These are phyloP conservation scores for Rhododendron simsii DNA, from an alignment of 148 eudicot species.

Conservation along the genomic window DNA sequence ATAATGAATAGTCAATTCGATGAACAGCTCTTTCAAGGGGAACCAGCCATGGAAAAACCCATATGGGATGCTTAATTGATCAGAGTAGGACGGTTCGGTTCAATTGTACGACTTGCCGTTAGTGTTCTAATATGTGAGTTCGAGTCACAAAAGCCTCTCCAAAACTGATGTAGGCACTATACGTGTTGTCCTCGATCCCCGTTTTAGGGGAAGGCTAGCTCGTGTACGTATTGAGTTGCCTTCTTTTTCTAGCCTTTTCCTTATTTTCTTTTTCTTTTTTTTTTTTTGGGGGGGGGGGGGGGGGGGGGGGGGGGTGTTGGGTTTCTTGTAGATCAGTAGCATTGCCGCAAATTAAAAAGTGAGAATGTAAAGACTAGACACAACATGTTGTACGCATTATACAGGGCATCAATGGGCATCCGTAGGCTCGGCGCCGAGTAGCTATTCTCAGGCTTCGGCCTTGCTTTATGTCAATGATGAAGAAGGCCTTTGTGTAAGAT, in stretches of 20 bases:
- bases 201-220: background rate
- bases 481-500: background rate
- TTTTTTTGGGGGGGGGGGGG: background rate
- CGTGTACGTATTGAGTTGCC: background rate
- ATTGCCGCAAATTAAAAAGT: background rate
- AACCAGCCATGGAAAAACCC: constrained; percentile 12
- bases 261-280: no score
- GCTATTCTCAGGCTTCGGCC: background rate
- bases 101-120: background rate
- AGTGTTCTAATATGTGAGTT: background rate
- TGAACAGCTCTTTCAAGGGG: constrained; percentile 18
- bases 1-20: constrained; percentile 29
- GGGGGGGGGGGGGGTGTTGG: background rate
- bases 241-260: background rate
- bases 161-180: background rate
- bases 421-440: background rate
- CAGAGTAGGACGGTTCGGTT: background rate
- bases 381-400: background rate
- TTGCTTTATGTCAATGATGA: background rate
- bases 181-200: background rate
- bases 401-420: background rate
- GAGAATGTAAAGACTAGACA: background rate
- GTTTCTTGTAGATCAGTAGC: background rate
- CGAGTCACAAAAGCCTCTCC: background rate
- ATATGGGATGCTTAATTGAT: constrained; percentile 16